Conservation (phyloP, 2,329 filamentous ascomycete genomes). For the Fusarium globosum region DNA sequence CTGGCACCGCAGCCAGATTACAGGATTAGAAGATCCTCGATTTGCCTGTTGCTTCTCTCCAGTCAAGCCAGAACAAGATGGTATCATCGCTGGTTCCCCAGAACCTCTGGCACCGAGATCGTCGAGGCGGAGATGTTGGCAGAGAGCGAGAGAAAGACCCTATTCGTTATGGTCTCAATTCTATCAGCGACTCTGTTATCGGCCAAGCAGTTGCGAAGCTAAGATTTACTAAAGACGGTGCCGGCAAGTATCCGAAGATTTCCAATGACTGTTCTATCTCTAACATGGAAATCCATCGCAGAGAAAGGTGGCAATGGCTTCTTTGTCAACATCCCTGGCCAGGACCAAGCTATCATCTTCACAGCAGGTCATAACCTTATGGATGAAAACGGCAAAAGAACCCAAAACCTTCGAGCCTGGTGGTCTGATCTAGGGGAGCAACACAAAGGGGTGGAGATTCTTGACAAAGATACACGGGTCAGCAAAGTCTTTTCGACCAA, state of each 20-base stretch:
- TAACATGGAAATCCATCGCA: fast-evolving
- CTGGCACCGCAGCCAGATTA: fast-evolving
- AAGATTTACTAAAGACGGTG: not conserved
- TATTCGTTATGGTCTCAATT: not conserved
- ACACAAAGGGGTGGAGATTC: not conserved
- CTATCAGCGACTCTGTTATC: not conserved
- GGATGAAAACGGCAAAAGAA: not conserved
- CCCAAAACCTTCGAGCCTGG: not conserved
- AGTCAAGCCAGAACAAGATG: not conserved
- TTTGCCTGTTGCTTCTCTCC: too few species aligned
- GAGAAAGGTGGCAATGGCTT: not conserved
- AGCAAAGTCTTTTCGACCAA: not conserved
- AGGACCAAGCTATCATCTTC: not conserved
- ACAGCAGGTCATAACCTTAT: not conserved
- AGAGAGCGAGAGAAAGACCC: not conserved
- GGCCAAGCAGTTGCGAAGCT: not conserved
- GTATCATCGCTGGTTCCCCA: not conserved
- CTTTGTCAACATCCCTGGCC: not conserved
- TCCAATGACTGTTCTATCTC: fast-evolving
- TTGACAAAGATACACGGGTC: not conserved
- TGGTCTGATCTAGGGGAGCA: not conserved
- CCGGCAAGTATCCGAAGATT: not conserved
- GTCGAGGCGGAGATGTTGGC: not conserved
- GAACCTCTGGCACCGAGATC: not conserved
- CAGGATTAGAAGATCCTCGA: fast-evolving